phyloP scores from a whole-genome alignment of 1,139 yeast species.

The Lodderomyces metapsilosis region DNA sequence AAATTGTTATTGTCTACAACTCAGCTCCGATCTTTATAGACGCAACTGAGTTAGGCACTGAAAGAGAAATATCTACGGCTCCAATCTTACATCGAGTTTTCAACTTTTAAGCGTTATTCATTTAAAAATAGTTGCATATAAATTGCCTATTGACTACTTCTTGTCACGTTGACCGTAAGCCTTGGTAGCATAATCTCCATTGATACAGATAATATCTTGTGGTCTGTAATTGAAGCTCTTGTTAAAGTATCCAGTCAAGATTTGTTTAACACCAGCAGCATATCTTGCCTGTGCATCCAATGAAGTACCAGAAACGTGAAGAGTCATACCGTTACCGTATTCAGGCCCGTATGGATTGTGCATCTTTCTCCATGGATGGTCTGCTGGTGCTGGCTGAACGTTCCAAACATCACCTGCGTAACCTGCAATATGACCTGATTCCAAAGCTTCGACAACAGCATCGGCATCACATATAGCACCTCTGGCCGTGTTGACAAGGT shows the following conservation, averaged over 20 bases:
- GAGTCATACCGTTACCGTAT: constrained; percentile 81
- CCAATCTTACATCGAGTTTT: background rate
- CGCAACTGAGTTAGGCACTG: too few relatives aligned
- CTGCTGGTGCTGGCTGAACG: constrained; percentile 76
- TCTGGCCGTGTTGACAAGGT: constrained; percentile 81
- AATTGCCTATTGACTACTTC: background rate
- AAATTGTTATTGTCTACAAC: too few relatives aligned
- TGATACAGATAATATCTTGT: constrained; percentile 67
- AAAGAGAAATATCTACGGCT: too few relatives aligned
- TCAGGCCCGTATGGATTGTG: constrained; percentile 57
- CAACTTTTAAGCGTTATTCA: background rate
- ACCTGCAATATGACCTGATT: constrained; percentile 68
- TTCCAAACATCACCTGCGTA: constrained; percentile 84
- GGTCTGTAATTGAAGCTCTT: constrained; percentile 68
- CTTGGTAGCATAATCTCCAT: constrained; percentile 73
- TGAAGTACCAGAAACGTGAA: constrained; percentile 78
- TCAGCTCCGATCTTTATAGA: too few relatives aligned
- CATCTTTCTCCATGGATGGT: constrained; percentile 78
- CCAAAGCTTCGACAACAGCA: constrained; percentile 73
- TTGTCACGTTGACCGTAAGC: constrained; percentile 35
- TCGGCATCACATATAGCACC: constrained; percentile 76
- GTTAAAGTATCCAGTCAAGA: constrained; percentile 61
- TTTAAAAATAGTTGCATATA: background rate
- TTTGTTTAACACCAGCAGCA: constrained; percentile 64
- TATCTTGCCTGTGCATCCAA: constrained; percentile 79